Base-by-base conservation (phyloP, 768 basidiomycete species). In the Ramaria rubella region DNA sequence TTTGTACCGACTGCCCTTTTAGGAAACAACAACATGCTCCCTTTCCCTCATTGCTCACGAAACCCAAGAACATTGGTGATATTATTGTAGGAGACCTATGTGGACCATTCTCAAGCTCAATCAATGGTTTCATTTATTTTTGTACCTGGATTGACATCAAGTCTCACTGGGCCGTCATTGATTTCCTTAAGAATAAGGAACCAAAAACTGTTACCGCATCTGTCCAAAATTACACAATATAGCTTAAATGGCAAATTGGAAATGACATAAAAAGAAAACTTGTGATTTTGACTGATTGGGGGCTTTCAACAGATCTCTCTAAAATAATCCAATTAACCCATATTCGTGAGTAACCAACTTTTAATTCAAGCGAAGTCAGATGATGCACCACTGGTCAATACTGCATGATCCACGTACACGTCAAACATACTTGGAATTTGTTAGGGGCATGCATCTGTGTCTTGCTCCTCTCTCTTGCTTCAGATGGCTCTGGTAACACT, bases 321-420 rank as follows among this genome's bases (percentile, higher is more conserved):
- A 33, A 0, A 4, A 49, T 0, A 57, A 63, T 1, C 71, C 73
- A 0, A 72, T 73, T 5, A 62, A 62, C 1, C 57, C n/a, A n/a
- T n/a, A n/a, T n/a, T n/a, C n/a, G n/a, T n/a, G n/a, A n/a, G n/a
- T n/a, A n/a, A n/a, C n/a, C n/a, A n/a, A n/a, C n/a, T n/a, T n/a
- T n/a, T n/a, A n/a, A n/a, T n/a, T n/a, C n/a, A n/a, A n/a, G n/a
- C n/a, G n/a, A n/a, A n/a, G n/a, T n/a, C n/a, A n/a, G n/a, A n/a
- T n/a, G n/a, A n/a, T n/a, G n/a, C n/a, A n/a, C n/a, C n/a, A n/a
- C n/a, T n/a, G n/a, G n/a, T n/a, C n/a, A n/a, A n/a, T n/a, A n/a
- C n/a, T n/a, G n/a, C n/a, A n/a, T n/a, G n/a, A n/a, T n/a, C n/a
- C n/a, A n/a, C n/a, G n/a, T n/a, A n/a, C n/a, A n/a, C n/a, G n/a